Base-by-base conservation (phyloP, 108 stramenopile species). In the Mediolabrus comicus region DNA sequence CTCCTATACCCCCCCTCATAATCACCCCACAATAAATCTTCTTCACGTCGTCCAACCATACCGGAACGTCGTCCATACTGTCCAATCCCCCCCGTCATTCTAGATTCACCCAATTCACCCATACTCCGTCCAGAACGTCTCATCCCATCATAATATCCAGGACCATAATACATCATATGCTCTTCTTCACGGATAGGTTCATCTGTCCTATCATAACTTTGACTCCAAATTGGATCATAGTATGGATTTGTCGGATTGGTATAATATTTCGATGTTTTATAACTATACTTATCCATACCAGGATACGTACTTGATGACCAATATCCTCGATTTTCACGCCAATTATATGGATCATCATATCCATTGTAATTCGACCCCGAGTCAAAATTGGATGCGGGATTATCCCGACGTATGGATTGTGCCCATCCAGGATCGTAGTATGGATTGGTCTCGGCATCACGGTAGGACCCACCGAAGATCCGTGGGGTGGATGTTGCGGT, bases 401-500 rank as follows among this genome's bases (percentile, higher is more conserved):
- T 59, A 34, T 75, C 74, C 17, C 74, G 33, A 28, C 74, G 46
- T 2, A 67, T 59, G 51, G 52, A 54, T 38, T 75, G 74, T 4
- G 74, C 74, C 74, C 74, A 75, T 27, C 74, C 74, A 0, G 74
- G 65, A 49, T 75, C 74, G n/a, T 75, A 75, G 22, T 75, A 75
- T 9, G 74, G 74, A 54, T 67, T 67, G 43, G 67, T 67, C 27
- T 54, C 53, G 19, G 30, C 46, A 46, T 69, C 68, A 0, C 53
- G 66, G 17, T 55, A 38, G 58, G 68, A 39, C 10, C 68, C 68
- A 3, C 68, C 68, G 26, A 69, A 46, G 68, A 39, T 57, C 43
- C 26, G 30, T 30, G 30, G 54, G 68, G 31, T 46, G 41, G 46
- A 22, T 6, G 22, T 39, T 28, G 58, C 33, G 41, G 41, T 69